Evolutionary conservation across 2,329 filamentous ascomycete species (phyloP).

Genomic region (Rhynchosporium graminicola): DNA sequence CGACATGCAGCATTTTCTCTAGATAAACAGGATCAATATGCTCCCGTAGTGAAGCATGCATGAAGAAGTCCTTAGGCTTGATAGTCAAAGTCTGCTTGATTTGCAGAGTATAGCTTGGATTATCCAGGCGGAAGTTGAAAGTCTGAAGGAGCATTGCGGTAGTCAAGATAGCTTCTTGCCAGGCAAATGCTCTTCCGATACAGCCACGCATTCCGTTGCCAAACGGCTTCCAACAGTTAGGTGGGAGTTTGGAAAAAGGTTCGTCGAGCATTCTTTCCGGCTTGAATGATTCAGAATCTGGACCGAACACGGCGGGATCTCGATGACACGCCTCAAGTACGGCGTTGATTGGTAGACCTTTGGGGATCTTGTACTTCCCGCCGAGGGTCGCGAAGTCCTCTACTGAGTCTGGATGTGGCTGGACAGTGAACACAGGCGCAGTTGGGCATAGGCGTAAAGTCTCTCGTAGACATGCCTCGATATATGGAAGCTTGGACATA

Average conservation of each 20-base stretch:
- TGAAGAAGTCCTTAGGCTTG: conserved; percentile 64
- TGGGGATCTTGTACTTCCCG: conserved; percentile 42
- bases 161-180: conserved; percentile 68
- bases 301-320: conserved; percentile 65
- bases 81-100: conserved; percentile 59
- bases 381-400: conserved; percentile 46
- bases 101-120: conserved; percentile 58
- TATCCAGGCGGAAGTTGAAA: conserved; percentile 64
- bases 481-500: conserved; percentile 59
- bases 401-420: conserved; percentile 8
- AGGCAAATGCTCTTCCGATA: conserved; percentile 73
- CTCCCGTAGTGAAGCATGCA: conserved; percentile 58
- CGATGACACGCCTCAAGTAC: conserved; percentile 57
- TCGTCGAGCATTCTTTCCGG: conserved; percentile 74
- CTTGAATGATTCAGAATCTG: conserved; percentile 64
- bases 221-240: conserved; percentile 71
- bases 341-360: conserved; percentile 51
- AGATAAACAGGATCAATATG: conserved; percentile 47
- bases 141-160: conserved; percentile 68
- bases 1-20: conserved; percentile 41
- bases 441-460: conserved; percentile 63
- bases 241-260: conserved; percentile 63
- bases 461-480: conserved; percentile 66
- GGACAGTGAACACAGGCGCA: conserved; percentile 46
- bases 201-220: conserved; percentile 71